These are phyloP conservation scores for Bifiguratus adelaidae DNA, from an alignment of 192 early-diverging fungal species.

Conservation along the genomic window DNA sequence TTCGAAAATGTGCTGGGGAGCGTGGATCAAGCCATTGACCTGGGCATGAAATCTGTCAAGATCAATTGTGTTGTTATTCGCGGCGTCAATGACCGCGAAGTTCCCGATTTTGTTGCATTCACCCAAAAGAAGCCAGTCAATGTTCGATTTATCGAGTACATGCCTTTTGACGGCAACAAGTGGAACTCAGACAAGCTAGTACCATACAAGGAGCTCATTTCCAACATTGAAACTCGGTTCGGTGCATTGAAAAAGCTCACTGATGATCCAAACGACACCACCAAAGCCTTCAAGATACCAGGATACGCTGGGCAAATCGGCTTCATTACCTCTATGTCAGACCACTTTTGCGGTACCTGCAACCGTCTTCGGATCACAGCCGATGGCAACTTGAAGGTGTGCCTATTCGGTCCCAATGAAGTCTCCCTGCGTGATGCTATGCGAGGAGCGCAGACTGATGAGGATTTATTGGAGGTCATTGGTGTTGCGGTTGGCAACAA, in stretches of 20 bases:
- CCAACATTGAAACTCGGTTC: constrained; percentile 40
- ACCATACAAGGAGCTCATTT: constrained; percentile 69
- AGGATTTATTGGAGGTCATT: constrained; percentile 61
- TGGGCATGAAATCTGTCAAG: constrained; percentile 70
- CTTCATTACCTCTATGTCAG: constrained; percentile 97
- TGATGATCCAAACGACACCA: constrained; percentile 80
- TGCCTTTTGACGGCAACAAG: constrained; percentile 96
- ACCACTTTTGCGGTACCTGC: constrained; percentile 92
- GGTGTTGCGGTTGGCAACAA: constrained; percentile 76
- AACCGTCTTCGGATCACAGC: constrained; percentile 88
- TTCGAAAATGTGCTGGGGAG: constrained; percentile 68
- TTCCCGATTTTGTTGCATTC: constrained; percentile 74
- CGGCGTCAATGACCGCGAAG: constrained; percentile 75
- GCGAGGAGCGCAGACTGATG: constrained; percentile 42
- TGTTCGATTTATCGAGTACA: constrained; percentile 95
- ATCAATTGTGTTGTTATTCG: constrained; percentile 93
- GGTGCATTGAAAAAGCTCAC: constrained; percentile 48
- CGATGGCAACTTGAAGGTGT: constrained; percentile 90
- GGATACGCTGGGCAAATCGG: constrained; percentile 86
- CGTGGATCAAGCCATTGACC: constrained; percentile 52
- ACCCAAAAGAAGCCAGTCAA: constrained; percentile 65
- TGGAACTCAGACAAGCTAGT: constrained; percentile 83
- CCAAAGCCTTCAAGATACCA: constrained; percentile 66
- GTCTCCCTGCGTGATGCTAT: constrained; percentile 76
- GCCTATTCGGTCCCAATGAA: constrained; percentile 90